Percentiles rank a stretch among this genome's conserved stretches.
These are phyloP conservation scores for Arctium minus DNA, from an alignment of 129 eudicot genomes.

Conservation along the genomic window DNA sequence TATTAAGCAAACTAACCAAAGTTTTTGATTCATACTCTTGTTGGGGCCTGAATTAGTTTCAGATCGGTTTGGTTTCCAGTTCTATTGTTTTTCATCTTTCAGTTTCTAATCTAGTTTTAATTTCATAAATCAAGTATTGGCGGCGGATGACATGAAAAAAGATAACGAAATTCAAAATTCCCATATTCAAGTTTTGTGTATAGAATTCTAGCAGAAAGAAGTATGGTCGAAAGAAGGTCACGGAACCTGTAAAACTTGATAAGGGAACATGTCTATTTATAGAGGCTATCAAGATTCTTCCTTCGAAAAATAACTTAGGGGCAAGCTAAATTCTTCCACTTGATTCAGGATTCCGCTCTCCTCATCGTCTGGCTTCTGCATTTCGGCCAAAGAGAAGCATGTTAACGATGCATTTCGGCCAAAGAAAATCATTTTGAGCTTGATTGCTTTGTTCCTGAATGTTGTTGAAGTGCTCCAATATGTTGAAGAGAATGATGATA, in stretches of 20 bases:
- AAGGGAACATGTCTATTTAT: slow-evolving; percentile 14
- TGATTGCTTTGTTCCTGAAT: no score
- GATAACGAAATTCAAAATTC: neutral
- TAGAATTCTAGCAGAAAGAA: slow-evolving; percentile 4
- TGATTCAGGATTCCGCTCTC: slow-evolving; percentile 66
- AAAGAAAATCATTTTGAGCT: no score
- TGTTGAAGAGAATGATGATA: no score
- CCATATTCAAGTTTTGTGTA: slow-evolving; percentile 7
- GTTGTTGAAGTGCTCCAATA: no score
- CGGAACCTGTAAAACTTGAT: slow-evolving; percentile 11
- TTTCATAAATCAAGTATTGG: neutral
- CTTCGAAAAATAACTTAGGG: slow-evolving; percentile 64
- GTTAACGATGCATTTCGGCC: neutral
- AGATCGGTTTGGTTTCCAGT: neutral
- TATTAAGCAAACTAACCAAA: no score
- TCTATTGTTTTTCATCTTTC: neutral
- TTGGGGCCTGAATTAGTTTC: neutral
- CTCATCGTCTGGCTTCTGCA: slow-evolving; percentile 76
- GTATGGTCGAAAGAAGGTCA: slow-evolving; percentile 10
- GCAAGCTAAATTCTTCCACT: slow-evolving; percentile 83
- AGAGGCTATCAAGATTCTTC: slow-evolving; percentile 55
- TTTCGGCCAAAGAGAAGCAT: neutral
- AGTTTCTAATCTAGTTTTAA: neutral
- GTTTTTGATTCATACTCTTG: neutral
- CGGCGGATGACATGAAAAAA: neutral